Evolutionary conservation across 1,139 yeast genomes (phyloP).

Genomic region (Lodderomyces pseudojiufengensis): DNA sequence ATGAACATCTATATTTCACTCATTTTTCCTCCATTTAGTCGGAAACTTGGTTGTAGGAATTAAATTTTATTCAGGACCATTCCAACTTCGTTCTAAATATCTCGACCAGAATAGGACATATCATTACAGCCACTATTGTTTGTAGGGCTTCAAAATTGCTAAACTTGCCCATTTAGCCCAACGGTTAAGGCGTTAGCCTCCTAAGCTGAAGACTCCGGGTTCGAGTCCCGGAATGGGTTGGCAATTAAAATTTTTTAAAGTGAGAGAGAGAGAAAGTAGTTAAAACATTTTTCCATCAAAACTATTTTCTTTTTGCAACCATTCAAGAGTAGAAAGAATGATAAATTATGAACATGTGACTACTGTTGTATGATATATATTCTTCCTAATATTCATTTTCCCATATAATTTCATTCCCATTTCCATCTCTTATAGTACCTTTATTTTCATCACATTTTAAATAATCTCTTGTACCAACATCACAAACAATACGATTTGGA

Average conservation of each 20-base stretch:
- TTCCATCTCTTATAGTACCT: slow-evolving; percentile 6
- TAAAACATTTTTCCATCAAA: not conserved
- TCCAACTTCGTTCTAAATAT: too few species aligned
- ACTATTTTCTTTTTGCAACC: too few species aligned
- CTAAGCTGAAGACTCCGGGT: slow-evolving; percentile 96
- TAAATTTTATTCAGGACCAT: too few species aligned
- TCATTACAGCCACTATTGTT: not conserved
- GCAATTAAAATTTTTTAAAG: slow-evolving; percentile 10
- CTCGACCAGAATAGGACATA: not conserved
- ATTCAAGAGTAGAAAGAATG: too few species aligned
- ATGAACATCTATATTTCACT: too few species aligned
- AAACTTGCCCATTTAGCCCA: slow-evolving; percentile 74
- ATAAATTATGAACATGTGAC: too few species aligned
- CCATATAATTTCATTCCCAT: slow-evolving; percentile 10
- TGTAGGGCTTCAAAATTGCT: not conserved
- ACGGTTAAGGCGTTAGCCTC: slow-evolving; percentile 95
- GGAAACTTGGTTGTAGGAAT: too few species aligned
- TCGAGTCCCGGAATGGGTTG: slow-evolving; percentile 92
- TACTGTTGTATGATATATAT: not conserved
- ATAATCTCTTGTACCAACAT: slow-evolving; percentile 8
- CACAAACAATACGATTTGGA: slow-evolving; percentile 8
- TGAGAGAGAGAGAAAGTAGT: slow-evolving; percentile 1
- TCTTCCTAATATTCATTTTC: slow-evolving; percentile 3
- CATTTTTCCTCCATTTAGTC: too few species aligned
- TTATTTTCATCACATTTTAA: slow-evolving; percentile 7